phyloP scores from a whole-genome alignment of 116 monocot genomes.

The Papilionanthe hybrid region DNA sequence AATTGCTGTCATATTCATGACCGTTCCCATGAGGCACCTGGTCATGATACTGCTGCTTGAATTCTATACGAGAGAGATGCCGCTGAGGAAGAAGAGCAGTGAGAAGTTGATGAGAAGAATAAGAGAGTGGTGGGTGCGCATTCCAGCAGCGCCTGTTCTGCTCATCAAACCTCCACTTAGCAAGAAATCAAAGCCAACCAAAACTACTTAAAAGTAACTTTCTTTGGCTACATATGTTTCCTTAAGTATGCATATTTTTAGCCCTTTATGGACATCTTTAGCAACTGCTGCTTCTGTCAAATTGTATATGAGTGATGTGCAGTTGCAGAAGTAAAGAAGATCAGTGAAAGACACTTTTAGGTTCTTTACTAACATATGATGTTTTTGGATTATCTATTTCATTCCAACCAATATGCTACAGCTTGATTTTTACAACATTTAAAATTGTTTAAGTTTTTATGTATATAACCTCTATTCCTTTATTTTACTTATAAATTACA shows the following conservation, averaged over 20 bases:
- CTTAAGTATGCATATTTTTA: too few species aligned
- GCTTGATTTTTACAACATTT: too few species aligned
- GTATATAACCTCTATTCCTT: too few species aligned
- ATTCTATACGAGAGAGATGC: conserved; percentile 78
- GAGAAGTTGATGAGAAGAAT: conserved; percentile 53
- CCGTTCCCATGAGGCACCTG: conserved; percentile 52
- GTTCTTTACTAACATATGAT: too few species aligned
- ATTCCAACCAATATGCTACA: too few species aligned
- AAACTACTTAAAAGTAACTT: not conserved
- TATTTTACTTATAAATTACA: too few species aligned
- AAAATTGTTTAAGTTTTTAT: too few species aligned
- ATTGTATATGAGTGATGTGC: not conserved
- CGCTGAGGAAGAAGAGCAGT: conserved; percentile 59
- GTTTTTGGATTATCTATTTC: too few species aligned
- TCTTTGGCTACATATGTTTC: not conserved
- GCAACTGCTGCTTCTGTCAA: not conserved
- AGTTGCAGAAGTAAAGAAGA: not conserved
- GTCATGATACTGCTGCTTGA: conserved; percentile 56
- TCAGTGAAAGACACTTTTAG: not conserved
- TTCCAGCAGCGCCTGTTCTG: conserved; percentile 91
- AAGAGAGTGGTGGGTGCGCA: conserved; percentile 91
- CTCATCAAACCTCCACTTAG: conserved; percentile 33
- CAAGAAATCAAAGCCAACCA: conserved; percentile 50
- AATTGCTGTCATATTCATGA: conserved; percentile 28
- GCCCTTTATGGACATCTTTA: not conserved